These are phyloP conservation scores for Drechslerella coelobrocha DNA, from an alignment of 2,329 filamentous ascomycete genomes.

Conservation along the genomic window DNA sequence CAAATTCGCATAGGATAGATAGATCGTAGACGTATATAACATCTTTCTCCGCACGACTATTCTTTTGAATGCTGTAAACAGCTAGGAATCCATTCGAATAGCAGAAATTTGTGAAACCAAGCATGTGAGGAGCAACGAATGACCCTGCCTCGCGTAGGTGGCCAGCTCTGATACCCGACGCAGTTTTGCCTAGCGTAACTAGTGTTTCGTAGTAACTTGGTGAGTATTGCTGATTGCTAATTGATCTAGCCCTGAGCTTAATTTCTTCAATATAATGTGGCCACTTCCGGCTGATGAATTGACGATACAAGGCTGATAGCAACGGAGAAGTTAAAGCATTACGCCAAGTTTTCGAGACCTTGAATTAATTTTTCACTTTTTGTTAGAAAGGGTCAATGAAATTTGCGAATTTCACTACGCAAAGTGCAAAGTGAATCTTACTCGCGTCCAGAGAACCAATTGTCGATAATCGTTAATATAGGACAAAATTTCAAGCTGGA, in stretches of 20 bases:
- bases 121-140: constrained; percentile 1
- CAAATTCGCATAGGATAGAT: constrained; percentile 1
- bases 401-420: neutral
- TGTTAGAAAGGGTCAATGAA: neutral
- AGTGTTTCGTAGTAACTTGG: neutral
- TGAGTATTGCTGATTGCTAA: neutral
- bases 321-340: neutral
- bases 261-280: neutral
- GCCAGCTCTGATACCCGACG: constrained; percentile 3
- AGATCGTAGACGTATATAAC: constrained; percentile 22
- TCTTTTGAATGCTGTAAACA: constrained; percentile 2
- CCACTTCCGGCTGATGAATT: neutral
- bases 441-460: constrained; percentile 5
- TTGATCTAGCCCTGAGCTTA: neutral
- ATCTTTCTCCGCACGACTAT: neutral
- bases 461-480: constrained; percentile 5
- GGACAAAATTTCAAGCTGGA: constrained; percentile 15
- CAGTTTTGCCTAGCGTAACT: constrained; percentile 3
- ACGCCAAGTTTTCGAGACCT: constrained; percentile 14
- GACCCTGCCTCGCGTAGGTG: constrained; percentile 8
- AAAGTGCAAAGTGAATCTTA: neutral
- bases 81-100: constrained; percentile 20
- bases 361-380: neutral
- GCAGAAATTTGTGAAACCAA: constrained; percentile 13
- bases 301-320: neutral